These are phyloP conservation scores for Scedosporium minutisporum DNA, from an alignment of 2,329 filamentous ascomycete genomes.

Conservation along the genomic window DNA sequence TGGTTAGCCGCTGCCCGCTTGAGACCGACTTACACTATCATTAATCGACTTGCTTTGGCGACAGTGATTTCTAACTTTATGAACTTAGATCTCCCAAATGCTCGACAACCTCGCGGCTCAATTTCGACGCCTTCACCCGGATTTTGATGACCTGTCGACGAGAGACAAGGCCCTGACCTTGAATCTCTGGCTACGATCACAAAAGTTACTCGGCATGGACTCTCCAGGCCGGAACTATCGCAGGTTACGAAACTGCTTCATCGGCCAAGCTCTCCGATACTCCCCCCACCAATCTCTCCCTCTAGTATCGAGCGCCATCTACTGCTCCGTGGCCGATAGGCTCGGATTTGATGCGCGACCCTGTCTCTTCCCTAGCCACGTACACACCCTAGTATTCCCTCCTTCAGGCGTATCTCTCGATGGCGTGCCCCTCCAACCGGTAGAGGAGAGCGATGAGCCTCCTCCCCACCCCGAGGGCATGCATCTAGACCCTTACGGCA, in stretches of 20 bases:
- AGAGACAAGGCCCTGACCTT: constrained; percentile 60
- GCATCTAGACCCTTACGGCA: constrained; percentile 76
- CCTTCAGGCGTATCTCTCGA: constrained; percentile 52
- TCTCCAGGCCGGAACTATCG: constrained; percentile 60
- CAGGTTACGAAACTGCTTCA: constrained; percentile 75
- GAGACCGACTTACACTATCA: constrained; percentile 7
- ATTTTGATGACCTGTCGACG: constrained; percentile 47
- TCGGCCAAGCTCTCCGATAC: constrained; percentile 70
- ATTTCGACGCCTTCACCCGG: constrained; percentile 43
- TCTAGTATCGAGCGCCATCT: constrained; percentile 79
- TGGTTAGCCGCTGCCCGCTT: not conserved
- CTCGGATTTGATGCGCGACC: constrained; percentile 68
- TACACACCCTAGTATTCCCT: constrained; percentile 68
- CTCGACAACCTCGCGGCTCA: constrained; percentile 53
- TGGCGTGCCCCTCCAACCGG: constrained; percentile 18
- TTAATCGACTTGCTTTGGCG: constrained; percentile 4
- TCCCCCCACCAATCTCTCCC: constrained; percentile 71
- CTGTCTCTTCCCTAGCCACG: constrained; percentile 75
- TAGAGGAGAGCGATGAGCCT: not conserved
- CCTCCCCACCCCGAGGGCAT: constrained; percentile 35
- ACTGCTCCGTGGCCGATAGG: constrained; percentile 65
- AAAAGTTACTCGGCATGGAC: constrained; percentile 62
- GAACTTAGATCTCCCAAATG: constrained; percentile 44
- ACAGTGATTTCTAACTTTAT: constrained; percentile 7
- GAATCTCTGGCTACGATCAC: constrained; percentile 57